Evolutionary conservation across 805 yeast genomes (phyloP), one percentile per base, ranked within the genome.

Genomic region (Wickerhamomyces alni): DNA sequence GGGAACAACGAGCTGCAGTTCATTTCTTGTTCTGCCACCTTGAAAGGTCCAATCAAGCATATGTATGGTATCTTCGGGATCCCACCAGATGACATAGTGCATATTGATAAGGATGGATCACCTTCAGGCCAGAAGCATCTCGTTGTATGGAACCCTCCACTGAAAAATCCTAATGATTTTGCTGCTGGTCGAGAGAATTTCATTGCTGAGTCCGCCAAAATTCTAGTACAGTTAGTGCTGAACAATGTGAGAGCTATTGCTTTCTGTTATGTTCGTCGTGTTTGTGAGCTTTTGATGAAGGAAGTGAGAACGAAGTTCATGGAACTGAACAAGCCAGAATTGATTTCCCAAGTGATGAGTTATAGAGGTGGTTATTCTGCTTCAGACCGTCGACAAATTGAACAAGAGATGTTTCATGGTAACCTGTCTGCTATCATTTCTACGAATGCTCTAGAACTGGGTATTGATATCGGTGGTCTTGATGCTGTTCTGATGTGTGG

Each of bases 311-410:
- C 64, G n/a, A 58, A 69, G 15, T 65, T 80, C 26, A 62, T 67
- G 27, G 69, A 67, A 21, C 51, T 66, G 34, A 70, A 71, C 25
- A 67, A 67, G 46, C 51, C 66, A 11, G 72, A 74, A 25, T 52
- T 77, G 36, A 54, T 69, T 3, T 64, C 75, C n/a, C 82, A 81
- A 41, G 82, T 89, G 3, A 86, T 87, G 94, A 79, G 95, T 37
- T 93, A 93, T 52, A 67, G 99, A 47, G 99, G 98, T 28, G 99
- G 99, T 1, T 93, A 93, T 55, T 77, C 95, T 3, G 80, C 89
- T 2, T 62, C 73, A 2, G 98, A 91, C 54, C 71, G 99, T 47
- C 73, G 99, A 47, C 72, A 77, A 39, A 91, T 93, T 41, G 99
- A 93, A 58, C 69, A 72, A 35, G 87, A 85, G 50, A 87, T 93